phyloP scores from a whole-genome alignment of 345 rosid species.

The Erodium maritimum region DNA sequence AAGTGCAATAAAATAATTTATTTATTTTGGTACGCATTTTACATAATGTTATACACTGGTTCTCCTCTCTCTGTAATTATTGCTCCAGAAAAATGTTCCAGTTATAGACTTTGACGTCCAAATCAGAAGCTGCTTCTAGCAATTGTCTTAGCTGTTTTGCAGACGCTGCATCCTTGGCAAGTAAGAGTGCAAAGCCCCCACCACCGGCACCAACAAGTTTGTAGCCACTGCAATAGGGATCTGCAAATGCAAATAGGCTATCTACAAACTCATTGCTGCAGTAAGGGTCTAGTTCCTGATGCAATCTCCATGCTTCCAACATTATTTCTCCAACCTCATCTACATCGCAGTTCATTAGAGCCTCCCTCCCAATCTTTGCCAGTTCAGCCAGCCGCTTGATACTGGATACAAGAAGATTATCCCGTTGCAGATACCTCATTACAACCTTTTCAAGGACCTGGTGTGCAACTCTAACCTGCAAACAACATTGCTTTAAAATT shows the following conservation, averaged over 20 bases:
- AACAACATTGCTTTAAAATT: background rate
- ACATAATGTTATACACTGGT: too few relatives aligned
- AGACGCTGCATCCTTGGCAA: slow-evolving; percentile 42
- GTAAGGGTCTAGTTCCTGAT: slow-evolving; percentile 90
- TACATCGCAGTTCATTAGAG: slow-evolving; percentile 68
- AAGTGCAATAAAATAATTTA: too few relatives aligned
- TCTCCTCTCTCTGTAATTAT: too few relatives aligned
- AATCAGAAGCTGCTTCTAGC: slow-evolving; percentile 36
- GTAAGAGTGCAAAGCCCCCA: slow-evolving; percentile 76
- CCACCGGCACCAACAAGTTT: slow-evolving; percentile 99
- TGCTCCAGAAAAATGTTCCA: slow-evolving; percentile 36
- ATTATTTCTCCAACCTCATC: slow-evolving; percentile 83
- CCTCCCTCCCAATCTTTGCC: slow-evolving; percentile 81
- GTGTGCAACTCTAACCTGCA: slow-evolving; percentile 90
- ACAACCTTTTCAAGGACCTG: slow-evolving; percentile 90
- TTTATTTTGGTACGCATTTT: too few relatives aligned
- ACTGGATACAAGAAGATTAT: slow-evolving; percentile 68
- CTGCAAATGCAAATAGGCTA: slow-evolving; percentile 45
- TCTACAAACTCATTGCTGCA: slow-evolving; percentile 92
- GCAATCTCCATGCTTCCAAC: slow-evolving; percentile 90
- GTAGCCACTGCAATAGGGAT: slow-evolving; percentile 77
- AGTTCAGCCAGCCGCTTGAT: slow-evolving; percentile 76
- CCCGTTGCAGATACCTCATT: slow-evolving; percentile 65
- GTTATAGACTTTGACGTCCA: slow-evolving; percentile 46
- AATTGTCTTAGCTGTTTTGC: slow-evolving; percentile 37